Evolutionary conservation across 1,284 basidiomycete species (phyloP), one percentile per base, ranked within the genome.

Genomic region (Quambalaria eucalypti): DNA sequence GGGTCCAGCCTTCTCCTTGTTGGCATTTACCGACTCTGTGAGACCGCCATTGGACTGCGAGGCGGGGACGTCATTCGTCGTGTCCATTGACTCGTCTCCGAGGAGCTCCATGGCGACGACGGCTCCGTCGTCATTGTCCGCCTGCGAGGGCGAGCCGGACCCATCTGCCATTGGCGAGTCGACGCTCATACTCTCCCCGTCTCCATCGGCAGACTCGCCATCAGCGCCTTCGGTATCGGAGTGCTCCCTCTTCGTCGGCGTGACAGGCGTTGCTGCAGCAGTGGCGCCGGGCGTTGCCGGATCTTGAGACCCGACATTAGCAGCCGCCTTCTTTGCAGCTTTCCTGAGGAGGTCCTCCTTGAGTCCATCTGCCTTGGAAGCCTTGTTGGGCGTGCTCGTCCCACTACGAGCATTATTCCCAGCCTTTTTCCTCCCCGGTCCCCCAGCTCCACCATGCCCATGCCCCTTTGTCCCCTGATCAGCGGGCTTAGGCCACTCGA

Each of bases 401-500:
- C 73, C 50, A 40, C 52, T 51, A 1, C 65, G 57, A 14, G 55
- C 52, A 4, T 48, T 59, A 21, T 16, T 33, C 2, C 54, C 56
- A 50, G 65, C 69, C 76, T 77, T 77, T 65, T 80, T 79, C 57
- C 59, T 46, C 29, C 51, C 46, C 1, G 58, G 31, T 19, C 56
- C 53, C 25, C 50, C 42, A 42, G 64, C 53, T 31, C 58, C 51
- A 51, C 69, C 66, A 50, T 61, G 63, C 48, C 54, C 48, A 33
- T 54, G 50, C 53, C 52, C 36, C 51, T 54, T 56, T 2, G 56
- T 65, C 66, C 59, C 74, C 70, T 46, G 59, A 55, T 55, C 60
- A 69, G 88, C 89, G 28, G 74, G 68, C 38, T 73, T 61, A 1
- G 95, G 95, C 91, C 90, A 96, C 76, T 96, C 90, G 64, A 99